Percentiles rank a stretch among this genome's conserved stretches.
Conservation (phyloP, 306 rosid species). For the Cotoneaster glaucophyllus region DNA sequence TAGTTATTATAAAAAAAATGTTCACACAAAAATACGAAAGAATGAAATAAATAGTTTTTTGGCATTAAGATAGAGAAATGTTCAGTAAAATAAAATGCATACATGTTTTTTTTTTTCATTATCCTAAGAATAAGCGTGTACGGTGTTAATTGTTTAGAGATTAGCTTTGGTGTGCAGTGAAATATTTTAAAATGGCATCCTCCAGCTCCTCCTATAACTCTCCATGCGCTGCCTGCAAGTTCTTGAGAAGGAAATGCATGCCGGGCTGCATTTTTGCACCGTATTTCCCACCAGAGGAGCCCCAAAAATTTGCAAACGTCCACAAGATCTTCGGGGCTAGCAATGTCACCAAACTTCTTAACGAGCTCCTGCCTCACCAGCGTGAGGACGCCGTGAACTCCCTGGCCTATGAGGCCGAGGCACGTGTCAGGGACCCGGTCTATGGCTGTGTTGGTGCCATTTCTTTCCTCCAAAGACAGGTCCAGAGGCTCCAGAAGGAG, state of each 20-base stretch:
- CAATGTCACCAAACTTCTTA: constrained; percentile 92
- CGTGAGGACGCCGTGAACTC: constrained; percentile 97
- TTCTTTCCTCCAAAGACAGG: constrained; percentile 87
- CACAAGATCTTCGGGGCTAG: constrained; percentile 98
- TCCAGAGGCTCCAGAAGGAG: constrained; percentile 89
- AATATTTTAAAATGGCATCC: constrained; percentile 25
- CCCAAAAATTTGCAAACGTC: constrained; percentile 86
- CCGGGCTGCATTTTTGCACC: constrained; percentile 97
- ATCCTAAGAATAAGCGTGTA: not conserved
- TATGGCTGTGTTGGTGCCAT: constrained; percentile 97
- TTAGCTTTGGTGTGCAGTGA: not conserved
- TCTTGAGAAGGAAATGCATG: constrained; percentile 87
- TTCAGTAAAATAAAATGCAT: not conserved
- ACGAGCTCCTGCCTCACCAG: constrained; percentile 87
- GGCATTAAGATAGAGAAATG: not conserved
- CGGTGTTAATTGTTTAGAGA: not conserved
- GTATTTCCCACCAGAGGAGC: constrained; percentile 96
- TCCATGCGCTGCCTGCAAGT: constrained; percentile 98
- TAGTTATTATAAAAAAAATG: not conserved
- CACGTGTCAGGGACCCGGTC: constrained; percentile 86
- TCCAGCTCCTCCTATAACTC: constrained; percentile 75
- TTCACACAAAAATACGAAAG: not conserved
- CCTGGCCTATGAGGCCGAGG: constrained; percentile 94
- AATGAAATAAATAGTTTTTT: not conserved
- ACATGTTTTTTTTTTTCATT: not conserved